Percentiles rank a stretch among this genome's conserved stretches.
These are phyloP conservation scores for Hypoxylon perforatum DNA, from an alignment of 495 filamentous ascomycete species.

Conservation along the genomic window DNA sequence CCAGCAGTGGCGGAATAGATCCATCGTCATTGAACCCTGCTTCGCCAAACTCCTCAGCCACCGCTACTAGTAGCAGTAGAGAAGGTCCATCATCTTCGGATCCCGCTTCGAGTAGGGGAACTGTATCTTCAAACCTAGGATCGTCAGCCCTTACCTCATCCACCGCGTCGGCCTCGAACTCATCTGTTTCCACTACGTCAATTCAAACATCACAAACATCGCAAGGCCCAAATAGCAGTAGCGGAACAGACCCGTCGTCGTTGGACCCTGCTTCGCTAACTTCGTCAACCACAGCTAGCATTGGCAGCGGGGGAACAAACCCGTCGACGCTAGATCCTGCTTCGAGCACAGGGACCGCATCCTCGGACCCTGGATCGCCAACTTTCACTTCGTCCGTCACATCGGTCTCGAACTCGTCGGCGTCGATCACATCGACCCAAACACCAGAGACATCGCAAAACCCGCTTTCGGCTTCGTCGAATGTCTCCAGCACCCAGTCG, in stretches of 20 bases:
- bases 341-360: constrained; percentile 2
- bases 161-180: too few species aligned
- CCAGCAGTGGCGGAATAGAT: neutral
- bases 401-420: too few species aligned
- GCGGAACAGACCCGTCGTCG: neutral
- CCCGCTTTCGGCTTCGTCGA: constrained; percentile 7
- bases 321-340: neutral
- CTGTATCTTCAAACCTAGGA: neutral
- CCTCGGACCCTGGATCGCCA: neutral
- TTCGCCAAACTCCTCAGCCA: constrained; percentile 7
- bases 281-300: constrained; percentile 9
- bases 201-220: constrained; percentile 11
- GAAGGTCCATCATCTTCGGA: too few species aligned
- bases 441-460: neutral
- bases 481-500: neutral
- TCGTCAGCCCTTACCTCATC: constrained; percentile 11
- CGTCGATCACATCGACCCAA: neutral
- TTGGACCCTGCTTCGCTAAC: constrained; percentile 4
- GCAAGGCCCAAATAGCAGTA: neutral
- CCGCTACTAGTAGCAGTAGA: constrained; percentile 1
- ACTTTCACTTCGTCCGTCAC: constrained; percentile 7
- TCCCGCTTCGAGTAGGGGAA: neutral
- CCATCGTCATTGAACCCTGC: constrained; percentile 7
- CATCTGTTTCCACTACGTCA: constrained; percentile 1
- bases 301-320: neutral